Evolutionary conservation across 495 filamentous ascomycete species (phyloP).

Genomic region (Aspergillus sclerotiicarbonarius): DNA sequence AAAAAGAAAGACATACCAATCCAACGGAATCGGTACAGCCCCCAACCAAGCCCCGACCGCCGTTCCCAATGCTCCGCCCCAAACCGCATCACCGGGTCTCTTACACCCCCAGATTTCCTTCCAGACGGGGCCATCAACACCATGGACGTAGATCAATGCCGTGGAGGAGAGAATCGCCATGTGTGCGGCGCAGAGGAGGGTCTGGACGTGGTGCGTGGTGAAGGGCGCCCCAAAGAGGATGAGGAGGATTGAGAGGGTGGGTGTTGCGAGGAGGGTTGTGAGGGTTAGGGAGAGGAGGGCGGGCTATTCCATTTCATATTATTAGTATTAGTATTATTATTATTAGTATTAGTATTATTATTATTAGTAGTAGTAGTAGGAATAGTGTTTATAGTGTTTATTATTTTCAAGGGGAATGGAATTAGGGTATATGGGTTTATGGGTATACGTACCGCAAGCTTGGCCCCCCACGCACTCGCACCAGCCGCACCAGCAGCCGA

Average conservation of each 20-base stretch:
- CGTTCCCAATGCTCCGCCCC: slow-evolving; percentile 45
- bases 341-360: too few species aligned
- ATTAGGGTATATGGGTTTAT: too few species aligned
- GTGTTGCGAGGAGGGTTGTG: slow-evolving; percentile 62
- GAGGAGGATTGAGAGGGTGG: slow-evolving; percentile 60
- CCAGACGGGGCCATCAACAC: slow-evolving; percentile 74
- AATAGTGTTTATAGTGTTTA: too few species aligned
- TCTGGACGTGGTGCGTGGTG: slow-evolving; percentile 77
- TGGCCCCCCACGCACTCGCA: neutral
- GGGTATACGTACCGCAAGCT: too few species aligned
- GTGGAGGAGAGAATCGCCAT: slow-evolving; percentile 72
- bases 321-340: too few species aligned
- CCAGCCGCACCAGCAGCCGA: slow-evolving; percentile 11
- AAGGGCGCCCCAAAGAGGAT: slow-evolving; percentile 90
- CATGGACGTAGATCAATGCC: slow-evolving; percentile 78
- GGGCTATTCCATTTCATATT: slow-evolving; percentile 60
- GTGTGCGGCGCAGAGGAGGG: slow-evolving; percentile 75
- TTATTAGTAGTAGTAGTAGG: too few species aligned
- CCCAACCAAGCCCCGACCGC: slow-evolving; percentile 62
- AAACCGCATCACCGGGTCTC: slow-evolving; percentile 42
- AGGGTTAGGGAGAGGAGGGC: slow-evolving; percentile 59
- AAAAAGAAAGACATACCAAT: slow-evolving; percentile 61
- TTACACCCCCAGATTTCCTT: slow-evolving; percentile 59
- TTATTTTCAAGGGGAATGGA: too few species aligned
- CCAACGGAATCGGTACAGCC: slow-evolving; percentile 86